phyloP scores from a whole-genome alignment of 306 rosid genomes.

The Malus sieversii region DNA sequence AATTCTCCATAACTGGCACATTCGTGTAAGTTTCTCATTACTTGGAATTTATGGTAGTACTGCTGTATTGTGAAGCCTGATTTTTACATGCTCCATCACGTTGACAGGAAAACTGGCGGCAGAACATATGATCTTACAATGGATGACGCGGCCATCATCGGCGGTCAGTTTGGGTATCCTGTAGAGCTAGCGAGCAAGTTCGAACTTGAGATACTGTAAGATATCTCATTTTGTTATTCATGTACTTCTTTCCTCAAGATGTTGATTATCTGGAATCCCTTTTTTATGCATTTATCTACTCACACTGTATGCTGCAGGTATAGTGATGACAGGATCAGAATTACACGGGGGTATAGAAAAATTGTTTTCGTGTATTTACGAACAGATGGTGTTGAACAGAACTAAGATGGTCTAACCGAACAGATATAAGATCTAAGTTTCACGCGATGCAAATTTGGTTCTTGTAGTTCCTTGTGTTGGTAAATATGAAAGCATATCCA shows the following conservation, averaged over 20 bases:
- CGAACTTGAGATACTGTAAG: conserved; percentile 68
- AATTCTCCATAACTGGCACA: conserved; percentile 66
- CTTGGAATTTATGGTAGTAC: not conserved
- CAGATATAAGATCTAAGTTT: not conserved
- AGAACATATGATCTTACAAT: conserved; percentile 50
- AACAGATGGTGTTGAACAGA: conserved; percentile 19
- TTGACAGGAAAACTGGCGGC: conserved; percentile 49
- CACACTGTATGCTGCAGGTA: conserved; percentile 36
- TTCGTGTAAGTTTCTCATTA: conserved; percentile 42
- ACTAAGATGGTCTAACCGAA: not conserved
- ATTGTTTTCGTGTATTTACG: conserved; percentile 58
- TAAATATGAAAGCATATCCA: not conserved
- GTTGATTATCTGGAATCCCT: not conserved
- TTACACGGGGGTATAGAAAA: conserved; percentile 49
- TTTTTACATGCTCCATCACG: conserved; percentile 2
- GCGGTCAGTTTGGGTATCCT: conserved; percentile 79
- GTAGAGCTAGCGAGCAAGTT: conserved; percentile 61
- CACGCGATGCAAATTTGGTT: not conserved
- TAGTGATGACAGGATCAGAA: conserved; percentile 67
- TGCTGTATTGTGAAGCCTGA: not conserved
- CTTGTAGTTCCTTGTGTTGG: not conserved
- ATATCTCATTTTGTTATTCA: not conserved
- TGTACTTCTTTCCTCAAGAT: not conserved
- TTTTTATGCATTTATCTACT: not conserved
- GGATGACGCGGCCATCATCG: conserved; percentile 87